These are phyloP conservation scores for Pythium oligandrum DNA, from an alignment of 352 stramenopile species.

Conservation along the genomic window DNA sequence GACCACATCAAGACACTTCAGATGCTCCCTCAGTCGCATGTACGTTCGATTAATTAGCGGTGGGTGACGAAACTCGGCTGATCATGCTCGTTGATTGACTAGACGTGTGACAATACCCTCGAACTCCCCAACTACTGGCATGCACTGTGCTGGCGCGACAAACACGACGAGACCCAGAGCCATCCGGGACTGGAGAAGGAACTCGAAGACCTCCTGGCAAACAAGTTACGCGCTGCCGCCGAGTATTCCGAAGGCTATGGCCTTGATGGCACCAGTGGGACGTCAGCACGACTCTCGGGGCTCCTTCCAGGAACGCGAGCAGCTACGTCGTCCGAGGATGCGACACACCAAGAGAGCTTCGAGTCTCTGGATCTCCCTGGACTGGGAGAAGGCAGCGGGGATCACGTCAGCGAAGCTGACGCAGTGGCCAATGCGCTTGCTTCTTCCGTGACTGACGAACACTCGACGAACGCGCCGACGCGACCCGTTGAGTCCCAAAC, in stretches of 20 bases:
- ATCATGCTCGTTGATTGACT: slow-evolving; percentile 1
- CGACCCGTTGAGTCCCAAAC: too few relatives aligned
- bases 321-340: too few relatives aligned
- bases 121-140: slow-evolving; percentile 76
- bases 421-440: not conserved
- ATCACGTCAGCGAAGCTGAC: not conserved
- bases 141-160: slow-evolving; percentile 46
- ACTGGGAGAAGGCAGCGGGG: slow-evolving; percentile 18
- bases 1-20: slow-evolving; percentile 43
- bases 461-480: too few relatives aligned
- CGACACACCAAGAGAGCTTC: slow-evolving; percentile 37
- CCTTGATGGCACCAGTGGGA: slow-evolving; percentile 37
- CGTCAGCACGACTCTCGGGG: slow-evolving; percentile 5
- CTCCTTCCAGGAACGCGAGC: slow-evolving; percentile 7
- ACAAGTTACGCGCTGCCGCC: slow-evolving; percentile 46
- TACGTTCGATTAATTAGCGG: slow-evolving; percentile 17
- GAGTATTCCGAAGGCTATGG: slow-evolving; percentile 69
- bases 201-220: slow-evolving; percentile 31
- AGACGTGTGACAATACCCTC: slow-evolving; percentile 77
- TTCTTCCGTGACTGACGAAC: too few relatives aligned
- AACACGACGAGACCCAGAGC: slow-evolving; percentile 22
- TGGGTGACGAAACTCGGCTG: slow-evolving; percentile 2
- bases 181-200: slow-evolving; percentile 34
- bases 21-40: slow-evolving; percentile 72
- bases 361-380: slow-evolving; percentile 56